A percentile compares a stretch with the other conserved stretches of the same genome.
Conservation (phyloP, 2,329 filamentous ascomycete species). For the Neofusicoccum laricinum region DNA sequence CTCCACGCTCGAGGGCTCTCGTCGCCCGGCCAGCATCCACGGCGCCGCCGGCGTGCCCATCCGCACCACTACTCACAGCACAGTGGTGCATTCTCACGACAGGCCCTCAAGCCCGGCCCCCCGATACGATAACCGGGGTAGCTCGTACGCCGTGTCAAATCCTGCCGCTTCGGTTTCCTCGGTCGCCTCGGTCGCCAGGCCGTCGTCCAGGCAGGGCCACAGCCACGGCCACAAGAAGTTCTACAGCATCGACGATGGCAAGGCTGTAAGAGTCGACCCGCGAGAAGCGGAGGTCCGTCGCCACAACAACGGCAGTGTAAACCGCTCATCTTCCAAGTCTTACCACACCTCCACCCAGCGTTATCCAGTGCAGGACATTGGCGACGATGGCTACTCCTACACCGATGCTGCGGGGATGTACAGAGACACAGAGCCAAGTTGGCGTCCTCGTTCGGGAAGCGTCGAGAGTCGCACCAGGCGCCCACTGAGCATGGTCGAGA, state of each 20-base stretch:
- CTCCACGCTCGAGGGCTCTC: slow-evolving; percentile 39
- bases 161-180: slow-evolving; percentile 31
- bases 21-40: slow-evolving; percentile 36
- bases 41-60: slow-evolving; percentile 29
- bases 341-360: slow-evolving; percentile 26
- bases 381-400: slow-evolving; percentile 47
- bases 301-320: slow-evolving; percentile 7
- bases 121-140: slow-evolving; percentile 32
- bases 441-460: slow-evolving; percentile 46
- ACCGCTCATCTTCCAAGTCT: slow-evolving; percentile 9
- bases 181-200: slow-evolving; percentile 17
- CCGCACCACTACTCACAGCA: slow-evolving; percentile 26
- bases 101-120: slow-evolving; percentile 43
- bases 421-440: slow-evolving; percentile 48
- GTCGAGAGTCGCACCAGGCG: slow-evolving; percentile 43
- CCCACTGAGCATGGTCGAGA: slow-evolving; percentile 45
- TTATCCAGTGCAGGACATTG: slow-evolving; percentile 27
- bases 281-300: slow-evolving; percentile 5
- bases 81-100: slow-evolving; percentile 23
- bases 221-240: slow-evolving; percentile 44
- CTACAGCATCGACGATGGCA: slow-evolving; percentile 48
- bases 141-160: slow-evolving; percentile 33
- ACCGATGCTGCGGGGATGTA: slow-evolving; percentile 51
- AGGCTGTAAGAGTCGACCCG: slow-evolving; percentile 22
- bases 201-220: slow-evolving; percentile 11